A percentile compares a stretch with the other conserved stretches of the same genome.
Conservation (phyloP, 306 rosid species). For the Ceratonia siliqua region DNA sequence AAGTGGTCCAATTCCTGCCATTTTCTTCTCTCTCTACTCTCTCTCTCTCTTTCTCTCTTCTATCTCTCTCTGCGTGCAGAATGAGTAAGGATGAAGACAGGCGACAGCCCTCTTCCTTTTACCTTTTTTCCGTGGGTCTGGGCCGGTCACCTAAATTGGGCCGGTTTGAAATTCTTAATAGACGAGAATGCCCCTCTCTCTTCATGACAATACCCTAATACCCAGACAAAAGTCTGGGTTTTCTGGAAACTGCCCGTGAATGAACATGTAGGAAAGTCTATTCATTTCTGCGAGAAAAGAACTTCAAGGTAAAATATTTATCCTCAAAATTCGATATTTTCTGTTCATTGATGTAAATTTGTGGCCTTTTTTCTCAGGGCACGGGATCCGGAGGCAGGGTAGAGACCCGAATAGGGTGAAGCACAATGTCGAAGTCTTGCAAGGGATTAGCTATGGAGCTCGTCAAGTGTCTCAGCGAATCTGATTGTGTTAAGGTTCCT, state of each 20-base stretch:
- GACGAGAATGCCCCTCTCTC: background rate
- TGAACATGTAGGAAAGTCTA: constrained; percentile 17
- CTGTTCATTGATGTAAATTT: background rate
- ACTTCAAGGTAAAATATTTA: constrained; percentile 9
- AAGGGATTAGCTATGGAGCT: constrained; percentile 84
- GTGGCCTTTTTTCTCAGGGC: background rate
- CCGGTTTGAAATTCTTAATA: background rate
- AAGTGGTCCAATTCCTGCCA: constrained; percentile 67
- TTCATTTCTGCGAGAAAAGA: background rate
- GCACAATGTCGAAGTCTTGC: constrained; percentile 87
- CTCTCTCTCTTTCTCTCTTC: background rate
- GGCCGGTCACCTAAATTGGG: constrained; percentile 31
- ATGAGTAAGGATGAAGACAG: background rate
- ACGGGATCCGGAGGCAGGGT: background rate
- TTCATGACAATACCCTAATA: background rate
- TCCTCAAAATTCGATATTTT: background rate
- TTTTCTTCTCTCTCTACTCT: constrained; percentile 2
- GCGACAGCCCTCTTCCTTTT: background rate
- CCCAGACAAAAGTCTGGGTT: background rate
- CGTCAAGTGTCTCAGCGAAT: constrained; percentile 90
- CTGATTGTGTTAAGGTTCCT: constrained; percentile 79
- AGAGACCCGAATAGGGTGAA: constrained; percentile 21
- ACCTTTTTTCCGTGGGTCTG: background rate
- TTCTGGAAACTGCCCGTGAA: background rate
- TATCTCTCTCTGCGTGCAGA: background rate